Evolutionary conservation across 208 protist species (phyloP).

Genomic region (Trichomonas tenax): DNA sequence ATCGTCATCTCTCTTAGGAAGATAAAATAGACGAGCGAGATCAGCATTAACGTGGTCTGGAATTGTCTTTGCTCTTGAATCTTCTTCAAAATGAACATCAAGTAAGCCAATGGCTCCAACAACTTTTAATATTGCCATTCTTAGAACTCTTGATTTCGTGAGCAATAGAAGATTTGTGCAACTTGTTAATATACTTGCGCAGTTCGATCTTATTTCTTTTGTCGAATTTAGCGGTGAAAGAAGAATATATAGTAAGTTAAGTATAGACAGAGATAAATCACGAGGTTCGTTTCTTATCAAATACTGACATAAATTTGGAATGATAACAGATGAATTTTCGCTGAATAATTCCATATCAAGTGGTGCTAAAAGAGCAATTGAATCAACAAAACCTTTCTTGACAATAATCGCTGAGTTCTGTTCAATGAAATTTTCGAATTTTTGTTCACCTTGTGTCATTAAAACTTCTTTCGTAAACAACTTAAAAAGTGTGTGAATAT

Average conservation of each 20-base stretch:
- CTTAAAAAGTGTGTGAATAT: neutral
- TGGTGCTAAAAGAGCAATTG: neutral
- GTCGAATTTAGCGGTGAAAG: neutral
- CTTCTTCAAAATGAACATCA: neutral
- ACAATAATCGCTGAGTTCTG: neutral
- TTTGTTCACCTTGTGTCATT: too few species aligned
- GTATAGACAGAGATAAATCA: neutral
- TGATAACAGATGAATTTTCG: neutral
- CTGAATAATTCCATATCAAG: neutral
- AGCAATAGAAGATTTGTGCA: neutral
- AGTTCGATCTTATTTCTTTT: neutral
- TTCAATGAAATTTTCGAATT: constrained; percentile 9
- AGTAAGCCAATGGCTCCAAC: neutral
- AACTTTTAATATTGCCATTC: neutral
- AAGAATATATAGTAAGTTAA: neutral
- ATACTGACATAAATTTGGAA: neutral
- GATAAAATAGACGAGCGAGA: neutral
- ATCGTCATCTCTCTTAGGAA: neutral
- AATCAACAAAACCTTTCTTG: neutral
- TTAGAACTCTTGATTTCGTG: neutral
- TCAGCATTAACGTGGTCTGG: neutral
- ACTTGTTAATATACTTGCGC: neutral
- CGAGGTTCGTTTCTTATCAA: neutral
- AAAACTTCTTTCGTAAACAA: neutral
- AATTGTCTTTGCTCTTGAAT: neutral